phyloP scores from a whole-genome alignment of 805 yeast genomes.

The Teunomyces cretensis region DNA sequence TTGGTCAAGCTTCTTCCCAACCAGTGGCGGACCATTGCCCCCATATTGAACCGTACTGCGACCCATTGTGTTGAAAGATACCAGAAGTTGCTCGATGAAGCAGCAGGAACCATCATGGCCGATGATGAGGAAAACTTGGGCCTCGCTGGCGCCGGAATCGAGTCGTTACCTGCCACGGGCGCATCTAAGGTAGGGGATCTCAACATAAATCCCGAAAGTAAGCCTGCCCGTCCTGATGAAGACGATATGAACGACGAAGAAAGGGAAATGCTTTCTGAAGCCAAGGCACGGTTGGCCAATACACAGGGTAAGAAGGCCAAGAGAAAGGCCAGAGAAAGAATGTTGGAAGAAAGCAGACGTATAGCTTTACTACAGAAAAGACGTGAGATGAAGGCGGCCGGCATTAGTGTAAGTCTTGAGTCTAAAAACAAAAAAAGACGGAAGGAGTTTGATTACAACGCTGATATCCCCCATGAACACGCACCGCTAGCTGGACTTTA shows the following conservation, averaged over 20 bases:
- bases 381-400: constrained; percentile 79
- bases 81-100: constrained; percentile 64
- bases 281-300: constrained; percentile 85
- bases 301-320: constrained; percentile 95
- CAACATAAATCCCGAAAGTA: constrained; percentile 73
- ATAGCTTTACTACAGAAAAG: constrained; percentile 76
- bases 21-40: constrained; percentile 93
- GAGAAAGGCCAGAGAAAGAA: constrained; percentile 80
- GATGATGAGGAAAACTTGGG: constrained; percentile 32
- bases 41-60: constrained; percentile 79
- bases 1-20: constrained; percentile 76
- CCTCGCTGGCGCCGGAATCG: constrained; percentile 54
- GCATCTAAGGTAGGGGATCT: constrained; percentile 51
- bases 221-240: constrained; percentile 79
- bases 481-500: constrained; percentile 66
- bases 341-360: constrained; percentile 74
- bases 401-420: constrained; percentile 54
- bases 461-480: constrained; percentile 78
- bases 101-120: constrained; percentile 24
- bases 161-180: constrained; percentile 46
- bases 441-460: constrained; percentile 76
- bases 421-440: constrained; percentile 52
- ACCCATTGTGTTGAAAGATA: constrained; percentile 84
- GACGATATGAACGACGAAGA: constrained; percentile 85
- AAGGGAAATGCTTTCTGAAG: constrained; percentile 90